phyloP scores from a whole-genome alignment of 305 asterid species.

The Nicotiana rustica region DNA sequence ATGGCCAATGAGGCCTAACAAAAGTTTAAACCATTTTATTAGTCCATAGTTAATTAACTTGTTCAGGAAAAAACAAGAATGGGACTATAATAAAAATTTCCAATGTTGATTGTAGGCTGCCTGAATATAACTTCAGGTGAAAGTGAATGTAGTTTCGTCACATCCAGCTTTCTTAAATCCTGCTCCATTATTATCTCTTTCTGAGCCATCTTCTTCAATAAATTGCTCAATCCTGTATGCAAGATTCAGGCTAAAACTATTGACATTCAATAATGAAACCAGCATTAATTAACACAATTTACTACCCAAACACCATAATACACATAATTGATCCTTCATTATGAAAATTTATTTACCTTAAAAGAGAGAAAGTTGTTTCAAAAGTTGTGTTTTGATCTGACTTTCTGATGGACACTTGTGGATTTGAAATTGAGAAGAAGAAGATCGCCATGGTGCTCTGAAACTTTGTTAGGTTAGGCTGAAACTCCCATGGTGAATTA shows the following conservation, averaged over 20 bases:
- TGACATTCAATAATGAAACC: background rate
- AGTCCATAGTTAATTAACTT: background rate
- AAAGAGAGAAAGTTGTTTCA: background rate
- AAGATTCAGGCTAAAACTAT: background rate
- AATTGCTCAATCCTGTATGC: background rate
- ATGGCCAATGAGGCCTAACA: constrained; percentile 89
- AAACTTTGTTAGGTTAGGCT: too few relatives aligned
- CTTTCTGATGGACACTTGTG: background rate
- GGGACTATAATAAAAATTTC: constrained; percentile 39
- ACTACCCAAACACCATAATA: background rate
- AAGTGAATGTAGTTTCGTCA: constrained; percentile 73
- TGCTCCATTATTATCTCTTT: constrained; percentile 96
- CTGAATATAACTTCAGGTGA: constrained; percentile 97
- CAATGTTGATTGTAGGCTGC: constrained; percentile 90
- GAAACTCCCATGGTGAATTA: too few relatives aligned
- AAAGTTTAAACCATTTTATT: constrained; percentile 29
- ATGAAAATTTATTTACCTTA: background rate
- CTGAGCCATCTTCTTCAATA: constrained; percentile 68
- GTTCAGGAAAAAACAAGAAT: too few relatives aligned
- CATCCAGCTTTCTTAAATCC: constrained; percentile 89
- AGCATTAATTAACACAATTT: background rate
- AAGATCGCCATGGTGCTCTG: too few relatives aligned
- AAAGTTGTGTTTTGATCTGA: background rate
- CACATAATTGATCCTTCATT: background rate
- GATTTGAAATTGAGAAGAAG: background rate